Conservation (phyloP, 768 basidiomycete species). For the Trichaptum fuscoviolaceum region DNA sequence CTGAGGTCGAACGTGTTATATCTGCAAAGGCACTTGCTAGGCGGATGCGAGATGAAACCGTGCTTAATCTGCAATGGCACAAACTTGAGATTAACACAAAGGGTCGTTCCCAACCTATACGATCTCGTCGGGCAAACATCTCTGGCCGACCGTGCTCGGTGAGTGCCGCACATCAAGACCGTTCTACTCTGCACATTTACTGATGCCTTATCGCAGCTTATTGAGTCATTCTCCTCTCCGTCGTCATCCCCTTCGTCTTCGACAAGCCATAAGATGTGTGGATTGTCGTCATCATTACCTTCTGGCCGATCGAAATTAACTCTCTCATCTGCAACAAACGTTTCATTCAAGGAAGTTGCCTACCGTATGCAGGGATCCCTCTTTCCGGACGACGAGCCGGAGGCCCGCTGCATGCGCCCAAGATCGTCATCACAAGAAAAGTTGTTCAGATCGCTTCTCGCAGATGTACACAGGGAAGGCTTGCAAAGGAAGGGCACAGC, state of each 20-base stretch:
- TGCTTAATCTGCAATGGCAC: conserved; percentile 14
- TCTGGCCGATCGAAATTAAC: conserved; percentile 10
- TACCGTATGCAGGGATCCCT: conserved; percentile 53
- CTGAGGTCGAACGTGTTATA: conserved; percentile 14
- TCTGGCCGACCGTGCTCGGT: conserved; percentile 28
- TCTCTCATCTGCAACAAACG: conserved; percentile 28
- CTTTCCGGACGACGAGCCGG: conserved; percentile 40
- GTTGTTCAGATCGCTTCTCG: conserved; percentile 40
- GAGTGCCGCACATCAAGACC: conserved; percentile 18
- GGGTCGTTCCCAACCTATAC: conserved; percentile 17
- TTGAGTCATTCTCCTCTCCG: background rate
- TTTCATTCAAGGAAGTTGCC: conserved; percentile 54
- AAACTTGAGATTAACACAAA: conserved; percentile 16
- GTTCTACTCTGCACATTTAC: background rate
- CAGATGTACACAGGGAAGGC: conserved; percentile 37
- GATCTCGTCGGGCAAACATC: conserved; percentile 19
- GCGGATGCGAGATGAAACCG: conserved; percentile 17
- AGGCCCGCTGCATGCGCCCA: conserved; percentile 23
- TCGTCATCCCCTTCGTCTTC: conserved; percentile 11
- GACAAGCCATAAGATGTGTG: conserved; percentile 19
- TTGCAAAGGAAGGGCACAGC: conserved; percentile 25
- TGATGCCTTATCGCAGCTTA: background rate
- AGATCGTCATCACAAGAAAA: conserved; percentile 25
- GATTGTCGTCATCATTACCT: conserved; percentile 15
- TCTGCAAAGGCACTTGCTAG: conserved; percentile 20